phyloP scores from a whole-genome alignment of 1,284 basidiomycete species.

The Cutaneotrichosporon cavernicola region DNA sequence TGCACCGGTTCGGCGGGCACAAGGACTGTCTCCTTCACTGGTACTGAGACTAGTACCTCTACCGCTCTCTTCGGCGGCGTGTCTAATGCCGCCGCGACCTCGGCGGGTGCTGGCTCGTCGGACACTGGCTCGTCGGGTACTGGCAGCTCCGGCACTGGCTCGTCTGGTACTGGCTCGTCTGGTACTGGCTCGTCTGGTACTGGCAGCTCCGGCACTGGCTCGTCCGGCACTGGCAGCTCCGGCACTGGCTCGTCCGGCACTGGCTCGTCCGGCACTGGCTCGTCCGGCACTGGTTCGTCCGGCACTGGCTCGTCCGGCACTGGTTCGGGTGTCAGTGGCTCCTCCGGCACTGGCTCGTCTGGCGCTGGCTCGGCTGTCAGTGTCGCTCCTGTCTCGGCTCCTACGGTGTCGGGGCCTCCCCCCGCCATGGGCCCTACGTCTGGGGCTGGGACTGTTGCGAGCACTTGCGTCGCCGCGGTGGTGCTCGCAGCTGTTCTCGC shows the following conservation, averaged over 20 bases:
- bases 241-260: neutral
- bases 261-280: neutral
- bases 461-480: too few species aligned
- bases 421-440: too few species aligned
- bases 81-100: too few species aligned
- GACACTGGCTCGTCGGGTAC: neutral
- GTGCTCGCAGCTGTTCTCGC: too few species aligned
- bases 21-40: too few species aligned
- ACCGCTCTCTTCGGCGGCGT: neutral
- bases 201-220: neutral
- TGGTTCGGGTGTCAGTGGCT: too few species aligned
- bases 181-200: neutral
- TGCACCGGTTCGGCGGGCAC: neutral
- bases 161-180: neutral
- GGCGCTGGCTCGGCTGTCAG: too few species aligned
- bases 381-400: too few species aligned
- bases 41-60: neutral
- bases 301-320: neutral
- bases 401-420: too few species aligned
- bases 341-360: too few species aligned
- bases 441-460: too few species aligned
- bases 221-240: too few species aligned
- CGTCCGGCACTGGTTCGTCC: neutral
- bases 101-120: neutral
- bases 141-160: slow-evolving; percentile 6